A percentile compares a stretch with the other conserved stretches of the same genome.
Evolutionary conservation across 805 yeast genomes (phyloP).

Genomic region (Dipodascus albidus): DNA sequence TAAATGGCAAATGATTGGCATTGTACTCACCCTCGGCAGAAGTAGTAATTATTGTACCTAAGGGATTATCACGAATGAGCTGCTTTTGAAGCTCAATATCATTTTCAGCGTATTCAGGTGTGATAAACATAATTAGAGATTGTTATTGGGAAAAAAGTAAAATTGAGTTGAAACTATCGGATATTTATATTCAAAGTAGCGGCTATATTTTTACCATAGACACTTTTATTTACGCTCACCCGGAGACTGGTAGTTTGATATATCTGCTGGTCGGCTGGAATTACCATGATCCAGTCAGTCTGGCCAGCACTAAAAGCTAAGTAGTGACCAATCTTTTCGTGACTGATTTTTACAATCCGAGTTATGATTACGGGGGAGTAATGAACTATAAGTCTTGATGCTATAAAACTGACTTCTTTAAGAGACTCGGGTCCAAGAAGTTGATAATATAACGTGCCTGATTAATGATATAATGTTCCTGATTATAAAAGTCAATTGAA

Average conservation of each 20-base stretch:
- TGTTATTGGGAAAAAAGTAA: not conserved
- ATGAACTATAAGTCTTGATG: no score
- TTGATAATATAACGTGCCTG: no score
- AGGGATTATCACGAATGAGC: conserved; percentile 37
- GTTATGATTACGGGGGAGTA: no score
- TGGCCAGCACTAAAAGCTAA: no score
- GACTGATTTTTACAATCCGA: no score
- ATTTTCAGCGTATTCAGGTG: not conserved
- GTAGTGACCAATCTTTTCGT: no score
- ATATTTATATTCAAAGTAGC: not conserved
- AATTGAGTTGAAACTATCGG: not conserved
- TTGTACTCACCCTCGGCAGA: conserved; percentile 30
- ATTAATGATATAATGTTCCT: no score
- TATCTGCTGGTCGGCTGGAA: not conserved
- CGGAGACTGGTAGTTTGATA: not conserved
- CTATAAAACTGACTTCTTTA: no score
- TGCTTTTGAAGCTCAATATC: conserved; percentile 13
- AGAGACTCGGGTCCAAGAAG: no score
- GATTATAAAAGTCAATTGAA: no score
- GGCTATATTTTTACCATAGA: not conserved
- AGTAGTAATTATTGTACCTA: conserved; percentile 34
- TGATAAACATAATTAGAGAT: not conserved
- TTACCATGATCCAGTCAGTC: not conserved
- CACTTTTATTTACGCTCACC: not conserved
- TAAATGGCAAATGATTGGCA: conserved; percentile 50